Conservation (phyloP, 306 rosid species). For the Pterocarpus macrocarpus region DNA sequence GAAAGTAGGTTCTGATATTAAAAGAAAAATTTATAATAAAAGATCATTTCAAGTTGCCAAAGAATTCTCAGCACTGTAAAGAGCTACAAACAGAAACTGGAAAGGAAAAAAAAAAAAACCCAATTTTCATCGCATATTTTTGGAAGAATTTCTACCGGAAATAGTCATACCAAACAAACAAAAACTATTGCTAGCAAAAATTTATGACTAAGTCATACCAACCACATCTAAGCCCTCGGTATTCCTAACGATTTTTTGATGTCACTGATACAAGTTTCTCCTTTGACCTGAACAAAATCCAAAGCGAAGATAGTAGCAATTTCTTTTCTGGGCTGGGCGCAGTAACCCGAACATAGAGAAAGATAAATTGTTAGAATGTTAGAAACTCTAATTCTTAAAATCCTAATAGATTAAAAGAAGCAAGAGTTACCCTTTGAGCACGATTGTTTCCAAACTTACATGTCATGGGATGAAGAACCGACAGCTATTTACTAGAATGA, state of each 20-base stretch:
- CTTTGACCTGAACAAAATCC: background rate
- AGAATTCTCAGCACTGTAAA: background rate
- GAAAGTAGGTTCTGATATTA: background rate
- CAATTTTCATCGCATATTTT: background rate
- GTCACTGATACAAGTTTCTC: background rate
- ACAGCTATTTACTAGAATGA: constrained; percentile 32
- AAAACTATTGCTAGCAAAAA: background rate
- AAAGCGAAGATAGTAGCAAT: background rate
- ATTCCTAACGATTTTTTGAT: background rate
- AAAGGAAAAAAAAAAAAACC: background rate
- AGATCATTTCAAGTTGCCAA: background rate
- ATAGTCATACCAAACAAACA: background rate
- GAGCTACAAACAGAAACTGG: background rate
- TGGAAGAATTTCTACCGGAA: background rate
- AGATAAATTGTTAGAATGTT: background rate
- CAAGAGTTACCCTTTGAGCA: constrained; percentile 39
- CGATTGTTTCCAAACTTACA: constrained; percentile 40
- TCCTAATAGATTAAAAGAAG: constrained; percentile 6
- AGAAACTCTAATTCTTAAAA: constrained; percentile 1
- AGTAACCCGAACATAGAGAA: background rate
- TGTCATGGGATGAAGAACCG: constrained; percentile 50
- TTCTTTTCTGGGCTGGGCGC: background rate
- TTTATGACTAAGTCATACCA: background rate
- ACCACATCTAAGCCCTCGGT: background rate
- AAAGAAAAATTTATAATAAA: background rate